Conservation (phyloP, 2,329 filamentous ascomycete species). For the Apiospora hydei region DNA sequence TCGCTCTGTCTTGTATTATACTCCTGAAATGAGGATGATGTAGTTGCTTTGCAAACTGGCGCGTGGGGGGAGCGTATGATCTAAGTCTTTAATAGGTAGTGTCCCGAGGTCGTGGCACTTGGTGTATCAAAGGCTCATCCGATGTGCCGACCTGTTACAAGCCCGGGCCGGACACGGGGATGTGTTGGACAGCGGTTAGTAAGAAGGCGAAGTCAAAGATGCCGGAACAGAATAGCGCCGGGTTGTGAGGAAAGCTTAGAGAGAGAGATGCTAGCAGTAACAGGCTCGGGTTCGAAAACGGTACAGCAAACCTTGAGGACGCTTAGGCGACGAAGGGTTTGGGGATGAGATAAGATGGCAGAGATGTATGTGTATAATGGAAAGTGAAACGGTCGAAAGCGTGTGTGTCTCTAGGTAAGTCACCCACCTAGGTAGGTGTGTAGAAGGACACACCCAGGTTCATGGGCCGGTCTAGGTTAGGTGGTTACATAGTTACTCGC, state of each 20-base stretch:
- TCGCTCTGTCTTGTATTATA: neutral
- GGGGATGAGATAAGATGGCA: neutral
- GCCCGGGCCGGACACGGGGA: conserved; percentile 6
- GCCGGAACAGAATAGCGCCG: neutral
- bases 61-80: neutral
- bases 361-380: neutral
- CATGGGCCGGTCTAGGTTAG: neutral
- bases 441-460: neutral
- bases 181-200: neutral
- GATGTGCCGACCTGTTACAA: neutral
- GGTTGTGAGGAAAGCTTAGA: neutral
- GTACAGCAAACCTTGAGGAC: neutral
- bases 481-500: neutral
- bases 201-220: conserved; percentile 12
- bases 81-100: neutral
- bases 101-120: neutral
- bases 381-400: neutral
- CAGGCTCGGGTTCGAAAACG: neutral
- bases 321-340: conserved; percentile 2
- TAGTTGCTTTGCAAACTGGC: neutral
- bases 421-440: neutral
- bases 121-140: conserved; percentile 9
- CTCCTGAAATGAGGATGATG: neutral
- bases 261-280: neutral
- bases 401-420: neutral